Evolutionary conservation across 805 yeast genomes (phyloP).

Genomic region (Yarrowia porcina): DNA sequence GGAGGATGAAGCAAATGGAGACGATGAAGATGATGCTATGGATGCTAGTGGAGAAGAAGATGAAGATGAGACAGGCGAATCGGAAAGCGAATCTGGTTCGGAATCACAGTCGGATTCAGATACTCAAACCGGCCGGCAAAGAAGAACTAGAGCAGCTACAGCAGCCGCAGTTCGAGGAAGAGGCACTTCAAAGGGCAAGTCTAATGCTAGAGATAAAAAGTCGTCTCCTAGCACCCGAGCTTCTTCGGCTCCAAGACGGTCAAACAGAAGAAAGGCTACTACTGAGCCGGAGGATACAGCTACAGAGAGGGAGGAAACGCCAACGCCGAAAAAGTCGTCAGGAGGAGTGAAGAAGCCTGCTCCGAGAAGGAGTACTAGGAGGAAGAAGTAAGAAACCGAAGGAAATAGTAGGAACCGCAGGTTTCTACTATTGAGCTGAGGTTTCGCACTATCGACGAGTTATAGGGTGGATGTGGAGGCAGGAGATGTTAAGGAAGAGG

Average conservation of each 20-base stretch:
- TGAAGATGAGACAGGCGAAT: not conserved
- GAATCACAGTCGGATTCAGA: slow-evolving; percentile 10
- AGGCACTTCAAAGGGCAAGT: slow-evolving; percentile 2
- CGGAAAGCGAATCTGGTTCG: not conserved
- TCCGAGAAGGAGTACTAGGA: not conserved
- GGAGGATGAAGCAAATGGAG: not conserved
- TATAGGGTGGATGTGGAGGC: too few species aligned
- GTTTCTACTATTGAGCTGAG: too few species aligned
- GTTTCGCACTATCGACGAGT: too few species aligned
- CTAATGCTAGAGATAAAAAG: not conserved
- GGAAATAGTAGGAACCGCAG: too few species aligned
- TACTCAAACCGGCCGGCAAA: not conserved
- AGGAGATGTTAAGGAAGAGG: too few species aligned
- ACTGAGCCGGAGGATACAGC: slow-evolving; percentile 19
- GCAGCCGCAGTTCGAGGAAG: slow-evolving; percentile 7
- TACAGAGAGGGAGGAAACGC: slow-evolving; percentile 10
- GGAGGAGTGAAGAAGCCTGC: slow-evolving; percentile 19
- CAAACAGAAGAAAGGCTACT: not conserved
- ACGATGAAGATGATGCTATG: not conserved
- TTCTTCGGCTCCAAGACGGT: slow-evolving; percentile 4
- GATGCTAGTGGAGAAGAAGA: not conserved
- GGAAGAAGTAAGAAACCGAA: too few species aligned
- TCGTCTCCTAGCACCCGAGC: slow-evolving; percentile 11
- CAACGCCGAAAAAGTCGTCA: slow-evolving; percentile 17
- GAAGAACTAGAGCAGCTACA: slow-evolving; percentile 13